A percentile compares a stretch with the other conserved stretches of the same genome.
phyloP scores from a whole-genome alignment of 805 yeast genomes.

The Barnettozyma populi region DNA sequence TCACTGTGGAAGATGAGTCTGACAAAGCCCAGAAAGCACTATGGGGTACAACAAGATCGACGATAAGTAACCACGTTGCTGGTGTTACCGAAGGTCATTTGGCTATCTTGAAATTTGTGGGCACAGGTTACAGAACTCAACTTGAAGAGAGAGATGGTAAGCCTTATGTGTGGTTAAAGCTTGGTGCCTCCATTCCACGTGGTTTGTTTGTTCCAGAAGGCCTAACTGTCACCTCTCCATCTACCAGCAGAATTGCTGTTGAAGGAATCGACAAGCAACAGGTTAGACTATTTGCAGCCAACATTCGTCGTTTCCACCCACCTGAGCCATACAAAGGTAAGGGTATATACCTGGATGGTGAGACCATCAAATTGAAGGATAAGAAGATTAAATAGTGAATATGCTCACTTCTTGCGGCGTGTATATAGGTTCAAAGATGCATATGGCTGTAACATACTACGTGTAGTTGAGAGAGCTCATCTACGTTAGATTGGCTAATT shows the following conservation, averaged over 20 bases:
- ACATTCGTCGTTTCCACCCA: conserved; percentile 77
- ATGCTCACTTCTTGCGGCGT: neutral
- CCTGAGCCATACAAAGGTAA: conserved; percentile 99
- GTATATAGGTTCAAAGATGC: neutral
- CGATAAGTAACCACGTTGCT: conserved; percentile 66
- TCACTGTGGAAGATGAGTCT: conserved; percentile 51
- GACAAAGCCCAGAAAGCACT: conserved; percentile 71
- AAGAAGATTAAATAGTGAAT: conserved; percentile 77
- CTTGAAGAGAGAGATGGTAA: conserved; percentile 49
- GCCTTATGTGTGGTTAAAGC: conserved; percentile 66
- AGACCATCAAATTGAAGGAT: conserved; percentile 84
- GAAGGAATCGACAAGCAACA: conserved; percentile 88
- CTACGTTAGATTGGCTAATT: neutral
- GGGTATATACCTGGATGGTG: conserved; percentile 89
- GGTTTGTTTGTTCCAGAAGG: conserved; percentile 74
- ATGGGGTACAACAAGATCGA: conserved; percentile 93
- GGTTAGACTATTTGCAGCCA: conserved; percentile 84
- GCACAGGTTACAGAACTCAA: conserved; percentile 93
- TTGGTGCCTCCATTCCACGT: conserved; percentile 82
- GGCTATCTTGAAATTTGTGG: conserved; percentile 81
- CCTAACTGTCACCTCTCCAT: conserved; percentile 67
- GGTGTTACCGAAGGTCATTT: conserved; percentile 95
- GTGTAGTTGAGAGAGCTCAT: neutral
- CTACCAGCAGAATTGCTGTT: conserved; percentile 77
- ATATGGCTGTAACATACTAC: neutral